Evolutionary conservation across 495 filamentous ascomycete genomes (phyloP), one percentile per base, ranked within the genome.

Genomic region (Collariella sp.): DNA sequence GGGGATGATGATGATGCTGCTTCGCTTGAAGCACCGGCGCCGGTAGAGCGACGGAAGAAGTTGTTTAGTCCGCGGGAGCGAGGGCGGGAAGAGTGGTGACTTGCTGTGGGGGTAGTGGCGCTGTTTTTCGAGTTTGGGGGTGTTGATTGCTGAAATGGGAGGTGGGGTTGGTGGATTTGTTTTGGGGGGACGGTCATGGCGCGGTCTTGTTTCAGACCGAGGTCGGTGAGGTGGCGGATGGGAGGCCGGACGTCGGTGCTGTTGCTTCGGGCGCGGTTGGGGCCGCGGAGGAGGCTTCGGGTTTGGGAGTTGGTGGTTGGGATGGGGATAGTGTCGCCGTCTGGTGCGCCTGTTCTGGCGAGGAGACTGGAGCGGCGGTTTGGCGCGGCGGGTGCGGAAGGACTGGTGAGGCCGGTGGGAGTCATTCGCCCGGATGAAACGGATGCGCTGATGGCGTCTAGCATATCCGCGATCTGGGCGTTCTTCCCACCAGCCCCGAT

Each of bases 21-120:
- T 53, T 19, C 0, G 52, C 24, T 13, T 65, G n/a, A n/a, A n/a
- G n/a, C 64, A 7, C 56, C 56, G 0, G 65, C 64, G 5, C 62
- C 67, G 1, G 62, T 59, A 1, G 69, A 70, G 11, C 71, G 66
- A 13, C 67, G 69, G 60, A 76, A 76, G 2, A 76, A 56, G 42
- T 59, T 72, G 49, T 72, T 74, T 1, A 77, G 53, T 7, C 66
- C 65, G 23, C 70, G 67, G 0, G 67, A 61, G 12, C 64, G 64
- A 3, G 69, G 59, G 13, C 61, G 56, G 15, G 49, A 42, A 24
- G 73, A n/a, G n/a, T n/a, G n/a, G n/a, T n/a, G n/a, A n/a, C n/a
- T n/a, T 66, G 13, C 69, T 71, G 0, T 73, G 74, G 5, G 74
- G 74, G 46, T 76, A 77, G n/a, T 73, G 74, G 5, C 62, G 69